Conservation (phyloP, 768 basidiomycete species). For the Pisolithus orientalis region DNA sequence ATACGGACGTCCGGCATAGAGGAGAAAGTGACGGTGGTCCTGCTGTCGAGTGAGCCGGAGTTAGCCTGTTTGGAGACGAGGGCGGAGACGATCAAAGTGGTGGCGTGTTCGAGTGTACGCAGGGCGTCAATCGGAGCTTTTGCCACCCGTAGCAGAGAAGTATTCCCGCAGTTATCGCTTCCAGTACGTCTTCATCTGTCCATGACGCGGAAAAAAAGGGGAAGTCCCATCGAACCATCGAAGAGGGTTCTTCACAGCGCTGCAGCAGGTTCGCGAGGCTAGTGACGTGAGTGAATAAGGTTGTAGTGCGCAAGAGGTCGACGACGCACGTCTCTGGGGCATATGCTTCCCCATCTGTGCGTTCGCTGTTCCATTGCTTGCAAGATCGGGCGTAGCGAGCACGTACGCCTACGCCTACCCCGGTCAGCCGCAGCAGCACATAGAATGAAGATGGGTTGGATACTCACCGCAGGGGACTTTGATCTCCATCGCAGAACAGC, state of each 20-base stretch:
- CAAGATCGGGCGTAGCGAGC: conserved; percentile 73
- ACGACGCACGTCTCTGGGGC: conserved; percentile 62
- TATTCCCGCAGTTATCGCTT: conserved; percentile 64
- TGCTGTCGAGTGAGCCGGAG: conserved; percentile 43
- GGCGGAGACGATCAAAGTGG: conserved; percentile 59
- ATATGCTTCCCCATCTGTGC: conserved; percentile 49
- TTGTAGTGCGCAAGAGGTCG: background rate
- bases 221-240: conserved; percentile 99
- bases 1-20: no score
- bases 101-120: conserved; percentile 75
- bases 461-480: conserved; percentile 80
- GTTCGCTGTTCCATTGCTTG: conserved; percentile 62
- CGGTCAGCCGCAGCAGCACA: conserved; percentile 1
- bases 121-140: conserved; percentile 89
- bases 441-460: background rate
- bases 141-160: conserved; percentile 42
- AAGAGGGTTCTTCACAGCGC: conserved; percentile 93
- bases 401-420: conserved; percentile 58
- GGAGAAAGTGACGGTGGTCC: conserved; percentile 37
- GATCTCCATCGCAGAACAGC: conserved; percentile 88
- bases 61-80: conserved; percentile 61
- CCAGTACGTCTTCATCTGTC: conserved; percentile 61
- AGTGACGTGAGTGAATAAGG: background rate
- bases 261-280: conserved; percentile 46
- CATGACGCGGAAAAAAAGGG: conserved; percentile 79